Conservation (phyloP, 2,329 filamentous ascomycete genomes). For the Aspergillus fumigatiaffinis region DNA sequence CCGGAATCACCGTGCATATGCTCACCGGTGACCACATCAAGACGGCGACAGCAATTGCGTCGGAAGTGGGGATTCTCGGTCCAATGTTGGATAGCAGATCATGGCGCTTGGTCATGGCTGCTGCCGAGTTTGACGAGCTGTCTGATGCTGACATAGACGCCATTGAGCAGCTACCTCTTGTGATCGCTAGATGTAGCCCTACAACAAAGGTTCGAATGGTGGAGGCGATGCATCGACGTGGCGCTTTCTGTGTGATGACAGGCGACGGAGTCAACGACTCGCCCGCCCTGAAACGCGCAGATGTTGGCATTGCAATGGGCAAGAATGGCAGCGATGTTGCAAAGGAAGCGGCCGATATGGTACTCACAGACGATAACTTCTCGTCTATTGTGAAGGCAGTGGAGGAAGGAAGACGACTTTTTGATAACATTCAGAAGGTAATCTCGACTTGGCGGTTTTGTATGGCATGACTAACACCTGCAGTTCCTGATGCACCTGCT, state of each 20-base stretch:
- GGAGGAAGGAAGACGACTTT: slow-evolving; percentile 77
- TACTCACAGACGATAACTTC: slow-evolving; percentile 75
- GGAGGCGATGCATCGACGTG: slow-evolving; percentile 74
- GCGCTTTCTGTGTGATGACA: slow-evolving; percentile 78
- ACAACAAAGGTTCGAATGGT: slow-evolving; percentile 90
- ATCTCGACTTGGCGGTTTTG: neutral
- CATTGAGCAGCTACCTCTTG: slow-evolving; percentile 70
- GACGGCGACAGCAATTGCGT: slow-evolving; percentile 55
- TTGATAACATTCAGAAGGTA: slow-evolving; percentile 78
- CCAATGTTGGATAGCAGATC: slow-evolving; percentile 41
- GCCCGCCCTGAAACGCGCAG: slow-evolving; percentile 72
- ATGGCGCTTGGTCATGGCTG: slow-evolving; percentile 48
- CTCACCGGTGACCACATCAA: slow-evolving; percentile 56
- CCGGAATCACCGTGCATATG: slow-evolving; percentile 57
- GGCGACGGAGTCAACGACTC: slow-evolving; percentile 87
- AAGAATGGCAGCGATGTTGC: slow-evolving; percentile 77
- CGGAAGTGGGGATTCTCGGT: slow-evolving; percentile 54
- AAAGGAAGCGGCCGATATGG: slow-evolving; percentile 67
- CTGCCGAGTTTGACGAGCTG: slow-evolving; percentile 53
- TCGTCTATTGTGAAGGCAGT: slow-evolving; percentile 80
- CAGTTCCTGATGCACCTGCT: slow-evolving; percentile 73
- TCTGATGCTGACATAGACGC: slow-evolving; percentile 56
- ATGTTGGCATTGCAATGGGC: slow-evolving; percentile 91
- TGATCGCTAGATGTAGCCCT: slow-evolving; percentile 79
- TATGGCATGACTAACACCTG: slow-evolving; percentile 27